Conservation (phyloP, 129 eudicot genomes). For the Calendula officinalis region DNA sequence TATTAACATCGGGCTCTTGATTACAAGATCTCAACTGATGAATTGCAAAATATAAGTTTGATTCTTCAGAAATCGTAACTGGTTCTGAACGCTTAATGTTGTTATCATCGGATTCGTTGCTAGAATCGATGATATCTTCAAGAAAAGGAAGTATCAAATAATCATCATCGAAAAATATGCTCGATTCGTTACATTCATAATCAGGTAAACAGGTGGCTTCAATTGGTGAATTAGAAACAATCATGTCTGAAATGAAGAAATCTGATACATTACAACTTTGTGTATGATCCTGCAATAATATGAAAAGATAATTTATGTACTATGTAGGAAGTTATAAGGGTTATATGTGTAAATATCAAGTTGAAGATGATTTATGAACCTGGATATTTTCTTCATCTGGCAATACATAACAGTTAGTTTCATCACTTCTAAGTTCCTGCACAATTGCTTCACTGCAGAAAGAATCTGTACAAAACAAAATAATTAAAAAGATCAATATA, state of each 20-base stretch:
- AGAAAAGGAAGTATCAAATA: slow-evolving; percentile 61
- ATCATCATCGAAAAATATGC: slow-evolving; percentile 56
- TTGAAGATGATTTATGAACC: slow-evolving; percentile 29
- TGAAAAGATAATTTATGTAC: slow-evolving; percentile 4
- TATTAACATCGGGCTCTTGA: slow-evolving; percentile 50
- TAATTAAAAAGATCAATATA: not conserved
- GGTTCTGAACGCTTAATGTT: slow-evolving; percentile 42
- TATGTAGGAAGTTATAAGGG: not conserved
- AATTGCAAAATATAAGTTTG: slow-evolving; percentile 63
- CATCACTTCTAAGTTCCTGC: slow-evolving; percentile 38
- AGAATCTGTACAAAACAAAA: slow-evolving; percentile 32
- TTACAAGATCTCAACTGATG: slow-evolving; percentile 65
- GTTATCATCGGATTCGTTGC: not conserved
- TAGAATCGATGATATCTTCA: slow-evolving; percentile 34
- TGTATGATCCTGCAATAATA: slow-evolving; percentile 47
- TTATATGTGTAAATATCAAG: not conserved
- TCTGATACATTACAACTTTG: slow-evolving; percentile 72
- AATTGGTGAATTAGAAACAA: slow-evolving; percentile 55
- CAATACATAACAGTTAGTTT: slow-evolving; percentile 35
- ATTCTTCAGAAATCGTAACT: slow-evolving; percentile 42
- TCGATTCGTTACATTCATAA: slow-evolving; percentile 62
- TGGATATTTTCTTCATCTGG: slow-evolving; percentile 38
- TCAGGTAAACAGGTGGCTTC: slow-evolving; percentile 48
- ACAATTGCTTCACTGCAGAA: slow-evolving; percentile 31
- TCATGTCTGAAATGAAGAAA: slow-evolving; percentile 83